Evolutionary conservation across 2,329 filamentous ascomycete genomes (phyloP).

Genomic region (Penicillium vulpinum): DNA sequence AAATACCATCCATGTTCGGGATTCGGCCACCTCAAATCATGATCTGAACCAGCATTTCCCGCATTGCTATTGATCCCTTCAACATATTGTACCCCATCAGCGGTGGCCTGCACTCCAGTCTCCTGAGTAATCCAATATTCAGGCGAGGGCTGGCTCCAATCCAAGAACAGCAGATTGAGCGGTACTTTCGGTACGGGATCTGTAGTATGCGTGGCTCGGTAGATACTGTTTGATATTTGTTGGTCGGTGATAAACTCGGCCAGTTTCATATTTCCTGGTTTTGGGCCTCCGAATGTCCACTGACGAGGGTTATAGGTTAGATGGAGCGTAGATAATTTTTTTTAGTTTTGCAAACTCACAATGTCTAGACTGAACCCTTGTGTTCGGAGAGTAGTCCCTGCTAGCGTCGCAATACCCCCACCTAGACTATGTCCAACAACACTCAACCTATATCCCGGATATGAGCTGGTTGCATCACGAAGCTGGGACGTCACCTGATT

Average conservation of each 20-base stretch:
- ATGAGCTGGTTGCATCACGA: not conserved
- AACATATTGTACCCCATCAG: not conserved
- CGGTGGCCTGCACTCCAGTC: not conserved
- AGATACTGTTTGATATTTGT: not conserved
- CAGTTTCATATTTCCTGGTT: slow-evolving; percentile 1
- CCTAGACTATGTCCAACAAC: slow-evolving; percentile 1
- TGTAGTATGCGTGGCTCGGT: not conserved
- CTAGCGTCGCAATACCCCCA: not conserved
- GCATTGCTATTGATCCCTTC: not conserved
- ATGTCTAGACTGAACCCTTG: not conserved
- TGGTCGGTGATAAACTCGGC: slow-evolving; percentile 4
- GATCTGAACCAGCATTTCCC: not conserved
- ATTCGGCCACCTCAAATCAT: not conserved
- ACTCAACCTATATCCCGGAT: not conserved
- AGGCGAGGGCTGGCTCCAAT: slow-evolving; percentile 3
- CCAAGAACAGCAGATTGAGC: not conserved
- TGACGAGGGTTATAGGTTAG: not conserved
- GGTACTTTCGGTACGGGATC: not conserved
- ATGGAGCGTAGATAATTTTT: not conserved
- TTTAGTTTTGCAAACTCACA: not conserved
- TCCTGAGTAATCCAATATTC: slow-evolving; percentile 2
- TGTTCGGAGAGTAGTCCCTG: not conserved
- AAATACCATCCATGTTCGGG: slow-evolving; percentile 5
- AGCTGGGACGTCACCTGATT: not conserved
- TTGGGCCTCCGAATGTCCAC: slow-evolving; percentile 2